Conservation (phyloP, 441 rosid genomes). For the Syzygium syzygioides region DNA sequence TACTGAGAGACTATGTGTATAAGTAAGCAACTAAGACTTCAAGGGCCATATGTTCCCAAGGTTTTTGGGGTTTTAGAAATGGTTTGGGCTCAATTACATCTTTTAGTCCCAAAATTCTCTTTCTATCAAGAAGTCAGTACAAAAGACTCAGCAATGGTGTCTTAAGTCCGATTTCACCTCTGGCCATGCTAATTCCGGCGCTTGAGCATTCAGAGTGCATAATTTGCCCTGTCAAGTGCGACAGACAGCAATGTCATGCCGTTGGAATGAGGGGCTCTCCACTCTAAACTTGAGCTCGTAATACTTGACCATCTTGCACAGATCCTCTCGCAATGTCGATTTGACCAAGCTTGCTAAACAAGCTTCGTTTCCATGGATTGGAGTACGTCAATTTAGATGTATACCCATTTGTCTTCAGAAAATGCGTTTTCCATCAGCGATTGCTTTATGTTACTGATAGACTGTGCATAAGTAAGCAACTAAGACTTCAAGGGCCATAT, state of each 20-base stretch:
- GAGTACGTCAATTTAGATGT: background rate
- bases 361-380: background rate
- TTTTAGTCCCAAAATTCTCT: background rate
- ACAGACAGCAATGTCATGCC: too few relatives aligned
- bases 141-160: too few relatives aligned
- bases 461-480: background rate
- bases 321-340: too few relatives aligned
- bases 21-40: background rate
- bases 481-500: background rate
- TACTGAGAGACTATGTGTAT: background rate
- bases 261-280: too few relatives aligned
- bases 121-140: too few relatives aligned
- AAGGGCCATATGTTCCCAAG: background rate
- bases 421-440: background rate
- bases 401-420: background rate
- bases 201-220: too few relatives aligned
- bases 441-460: background rate
- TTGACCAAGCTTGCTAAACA: too few relatives aligned
- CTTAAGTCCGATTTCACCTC: too few relatives aligned
- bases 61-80: background rate
- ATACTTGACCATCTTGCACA: too few relatives aligned
- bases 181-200: too few relatives aligned
- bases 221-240: too few relatives aligned
- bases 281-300: too few relatives aligned
- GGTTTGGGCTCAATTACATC: background rate